Evolutionary conservation across 2,329 filamentous ascomycete species (phyloP).

Genomic region (Phoma herbarum): DNA sequence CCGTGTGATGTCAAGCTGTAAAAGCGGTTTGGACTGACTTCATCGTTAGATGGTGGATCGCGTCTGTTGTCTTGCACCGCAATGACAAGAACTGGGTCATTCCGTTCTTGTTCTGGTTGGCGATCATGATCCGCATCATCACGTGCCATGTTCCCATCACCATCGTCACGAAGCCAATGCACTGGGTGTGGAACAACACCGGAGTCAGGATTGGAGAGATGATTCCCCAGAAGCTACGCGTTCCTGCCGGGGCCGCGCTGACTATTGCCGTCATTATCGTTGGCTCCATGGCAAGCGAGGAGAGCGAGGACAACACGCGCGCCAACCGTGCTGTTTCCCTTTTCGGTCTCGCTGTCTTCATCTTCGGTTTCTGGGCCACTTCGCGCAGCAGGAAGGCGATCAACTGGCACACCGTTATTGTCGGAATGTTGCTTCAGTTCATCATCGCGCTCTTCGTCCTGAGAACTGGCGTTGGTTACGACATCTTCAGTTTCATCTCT

Average conservation of each 20-base stretch:
- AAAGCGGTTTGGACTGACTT: slow-evolving; percentile 31
- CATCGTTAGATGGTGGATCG: slow-evolving; percentile 73
- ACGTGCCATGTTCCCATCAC: slow-evolving; percentile 76
- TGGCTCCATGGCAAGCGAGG: slow-evolving; percentile 77
- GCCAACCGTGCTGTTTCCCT: slow-evolving; percentile 82
- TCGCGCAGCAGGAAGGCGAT: slow-evolving; percentile 72
- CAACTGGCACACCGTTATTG: slow-evolving; percentile 69
- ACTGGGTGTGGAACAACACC: slow-evolving; percentile 72
- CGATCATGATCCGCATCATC: slow-evolving; percentile 75
- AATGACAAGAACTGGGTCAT: slow-evolving; percentile 81
- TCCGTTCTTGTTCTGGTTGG: slow-evolving; percentile 83
- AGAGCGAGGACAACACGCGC: slow-evolving; percentile 78
- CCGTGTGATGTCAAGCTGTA: slow-evolving; percentile 14
- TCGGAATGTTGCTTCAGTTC: slow-evolving; percentile 88
- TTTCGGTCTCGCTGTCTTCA: slow-evolving; percentile 77
- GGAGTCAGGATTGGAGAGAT: slow-evolving; percentile 65
- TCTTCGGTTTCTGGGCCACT: slow-evolving; percentile 72
- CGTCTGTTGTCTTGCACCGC: slow-evolving; percentile 75
- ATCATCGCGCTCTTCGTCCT: slow-evolving; percentile 89
- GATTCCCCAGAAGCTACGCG: slow-evolving; percentile 73
- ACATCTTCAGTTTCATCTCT: slow-evolving; percentile 92
- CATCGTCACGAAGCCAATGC: slow-evolving; percentile 71
- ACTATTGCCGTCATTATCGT: slow-evolving; percentile 78
- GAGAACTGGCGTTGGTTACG: slow-evolving; percentile 78
- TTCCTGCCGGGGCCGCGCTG: slow-evolving; percentile 68